These are phyloP conservation scores for Colletotrichum coccodes DNA, from an alignment of 2,329 filamentous ascomycete genomes.

Conservation along the genomic window DNA sequence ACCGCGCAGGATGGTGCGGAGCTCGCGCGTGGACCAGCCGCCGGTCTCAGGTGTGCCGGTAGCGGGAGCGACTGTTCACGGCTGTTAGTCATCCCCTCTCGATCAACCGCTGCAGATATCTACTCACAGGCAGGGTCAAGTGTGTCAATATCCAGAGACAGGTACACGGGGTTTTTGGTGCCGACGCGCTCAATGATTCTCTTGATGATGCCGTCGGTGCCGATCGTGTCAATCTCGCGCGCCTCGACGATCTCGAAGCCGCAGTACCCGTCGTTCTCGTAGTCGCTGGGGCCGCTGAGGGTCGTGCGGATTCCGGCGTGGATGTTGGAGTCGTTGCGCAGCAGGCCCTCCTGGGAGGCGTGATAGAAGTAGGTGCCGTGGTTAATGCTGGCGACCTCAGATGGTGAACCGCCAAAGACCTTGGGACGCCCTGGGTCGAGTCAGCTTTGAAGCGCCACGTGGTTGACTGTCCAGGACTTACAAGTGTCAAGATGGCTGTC, in stretches of 20 bases:
- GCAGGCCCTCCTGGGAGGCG: conserved; percentile 79
- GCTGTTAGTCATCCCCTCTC: conserved; percentile 18
- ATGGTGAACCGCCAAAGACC: conserved; percentile 85
- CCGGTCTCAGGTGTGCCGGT: conserved; percentile 82
- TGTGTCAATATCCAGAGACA: conserved; percentile 89
- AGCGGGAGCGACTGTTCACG: conserved; percentile 68
- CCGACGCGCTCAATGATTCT: conserved; percentile 81
- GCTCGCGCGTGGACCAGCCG: conserved; percentile 79
- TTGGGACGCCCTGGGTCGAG: conserved; percentile 78
- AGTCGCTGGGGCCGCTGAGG: conserved; percentile 80
- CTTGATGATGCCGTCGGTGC: conserved; percentile 78
- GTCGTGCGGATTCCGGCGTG: conserved; percentile 90
- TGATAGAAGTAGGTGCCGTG: conserved; percentile 93
- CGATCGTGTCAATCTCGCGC: conserved; percentile 62
- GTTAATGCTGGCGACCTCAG: conserved; percentile 80
- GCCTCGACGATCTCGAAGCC: conserved; percentile 87
- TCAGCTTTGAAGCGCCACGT: conserved; percentile 33
- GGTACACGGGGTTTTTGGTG: conserved; percentile 78
- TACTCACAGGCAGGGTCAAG: conserved; percentile 76
- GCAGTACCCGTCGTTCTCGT: conserved; percentile 87
- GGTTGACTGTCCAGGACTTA: conserved; percentile 43
- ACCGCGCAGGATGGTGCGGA: conserved; percentile 76
- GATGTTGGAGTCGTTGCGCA: conserved; percentile 86
- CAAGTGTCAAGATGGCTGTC: conserved; percentile 76
- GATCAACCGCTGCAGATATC: neutral